phyloP scores from a whole-genome alignment of 257 asterid genomes.

The Solanum etuberosum region DNA sequence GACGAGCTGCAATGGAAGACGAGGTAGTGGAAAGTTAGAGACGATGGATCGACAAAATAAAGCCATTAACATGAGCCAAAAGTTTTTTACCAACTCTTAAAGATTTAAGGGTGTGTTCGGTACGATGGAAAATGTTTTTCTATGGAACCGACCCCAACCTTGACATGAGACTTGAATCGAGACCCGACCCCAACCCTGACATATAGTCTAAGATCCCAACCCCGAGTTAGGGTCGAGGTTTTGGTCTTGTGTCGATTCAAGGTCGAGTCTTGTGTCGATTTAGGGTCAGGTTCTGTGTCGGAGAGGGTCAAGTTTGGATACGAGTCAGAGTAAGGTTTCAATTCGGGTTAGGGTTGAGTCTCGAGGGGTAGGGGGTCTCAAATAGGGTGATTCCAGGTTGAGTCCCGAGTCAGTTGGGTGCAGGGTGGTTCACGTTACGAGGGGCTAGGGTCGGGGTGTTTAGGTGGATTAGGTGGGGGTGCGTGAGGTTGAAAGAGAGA shows the following conservation, averaged over 20 bases:
- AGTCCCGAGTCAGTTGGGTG: background rate
- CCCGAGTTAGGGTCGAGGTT: fast-evolving
- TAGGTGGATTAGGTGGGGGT: background rate
- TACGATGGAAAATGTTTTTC: fast-evolving
- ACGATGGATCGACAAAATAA: conserved; percentile 32
- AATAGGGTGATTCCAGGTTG: background rate
- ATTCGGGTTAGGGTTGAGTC: background rate
- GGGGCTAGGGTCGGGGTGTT: background rate
- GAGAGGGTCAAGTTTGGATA: background rate
- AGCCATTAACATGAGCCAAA: conserved; percentile 15
- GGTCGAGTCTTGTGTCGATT: background rate
- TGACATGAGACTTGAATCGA: background rate
- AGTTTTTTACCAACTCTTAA: background rate
- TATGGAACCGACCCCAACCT: background rate
- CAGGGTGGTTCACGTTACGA: background rate
- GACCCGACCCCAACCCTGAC: background rate
- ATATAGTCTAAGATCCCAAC: background rate
- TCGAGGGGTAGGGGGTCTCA: background rate
- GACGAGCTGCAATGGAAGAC: conserved; percentile 7
- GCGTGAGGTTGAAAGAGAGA: background rate
- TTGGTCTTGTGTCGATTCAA: background rate
- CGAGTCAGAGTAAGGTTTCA: background rate
- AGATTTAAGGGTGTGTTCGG: background rate
- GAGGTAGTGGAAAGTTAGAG: conserved; percentile 20
- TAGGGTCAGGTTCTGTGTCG: background rate